A percentile compares a stretch with the other conserved stretches of the same genome.
These are phyloP conservation scores for Cryptococcus amylolentus DNA, from an alignment of 1,284 basidiomycete species.

Conservation along the genomic window DNA sequence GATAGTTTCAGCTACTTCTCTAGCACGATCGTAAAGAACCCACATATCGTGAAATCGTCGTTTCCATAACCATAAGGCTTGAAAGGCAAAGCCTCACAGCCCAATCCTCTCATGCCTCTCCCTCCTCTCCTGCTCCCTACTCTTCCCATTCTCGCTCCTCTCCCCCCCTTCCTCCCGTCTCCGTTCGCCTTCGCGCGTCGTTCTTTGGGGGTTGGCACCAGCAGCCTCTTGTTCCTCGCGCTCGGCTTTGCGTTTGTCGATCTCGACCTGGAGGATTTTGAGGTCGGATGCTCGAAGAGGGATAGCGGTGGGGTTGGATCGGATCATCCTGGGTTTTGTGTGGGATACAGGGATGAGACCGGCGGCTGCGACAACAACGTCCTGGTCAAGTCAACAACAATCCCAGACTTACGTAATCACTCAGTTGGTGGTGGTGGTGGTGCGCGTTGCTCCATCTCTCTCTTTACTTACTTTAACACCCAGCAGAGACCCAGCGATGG, in stretches of 20 bases:
- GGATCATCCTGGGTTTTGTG: constrained; percentile 31
- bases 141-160: constrained; percentile 4
- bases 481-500: constrained; percentile 50
- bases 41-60: no score
- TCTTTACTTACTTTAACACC: neutral
- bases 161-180: neutral
- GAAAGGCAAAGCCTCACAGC: constrained; percentile 5
- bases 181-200: neutral
- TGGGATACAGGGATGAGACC: neutral
- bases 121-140: constrained; percentile 14
- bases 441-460: neutral
- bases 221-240: neutral
- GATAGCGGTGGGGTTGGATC: constrained; percentile 46
- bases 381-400: no score
- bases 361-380: no score
- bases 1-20: no score
- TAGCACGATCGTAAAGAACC: no score
- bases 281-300: constrained; percentile 41
- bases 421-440: neutral
- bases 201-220: neutral
- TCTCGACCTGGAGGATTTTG: constrained; percentile 39
- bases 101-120: constrained; percentile 33
- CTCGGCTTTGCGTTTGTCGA: constrained; percentile 32
- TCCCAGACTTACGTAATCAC: no score
- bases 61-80: no score